Evolutionary conservation across 2,329 filamentous ascomycete genomes (phyloP).

Genomic region (Plectosphaerella cucumerina): DNA sequence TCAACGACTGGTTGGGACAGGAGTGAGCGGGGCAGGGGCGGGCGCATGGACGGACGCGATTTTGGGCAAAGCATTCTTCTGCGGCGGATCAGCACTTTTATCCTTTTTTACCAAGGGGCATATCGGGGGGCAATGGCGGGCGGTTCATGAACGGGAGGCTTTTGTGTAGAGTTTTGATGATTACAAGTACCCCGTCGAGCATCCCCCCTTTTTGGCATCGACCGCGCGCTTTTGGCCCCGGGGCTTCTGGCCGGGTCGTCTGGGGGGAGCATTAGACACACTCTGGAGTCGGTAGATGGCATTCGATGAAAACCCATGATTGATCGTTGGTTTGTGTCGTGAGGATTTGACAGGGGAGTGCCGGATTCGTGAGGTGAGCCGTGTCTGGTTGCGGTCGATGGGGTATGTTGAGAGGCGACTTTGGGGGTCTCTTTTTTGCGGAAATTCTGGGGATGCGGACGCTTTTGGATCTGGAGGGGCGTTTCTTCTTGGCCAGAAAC

Average conservation of each 20-base stretch:
- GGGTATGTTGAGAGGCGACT: too few species aligned
- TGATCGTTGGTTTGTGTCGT: too few species aligned
- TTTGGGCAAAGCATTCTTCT: not conserved
- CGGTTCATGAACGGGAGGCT: not conserved
- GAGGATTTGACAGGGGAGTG: too few species aligned
- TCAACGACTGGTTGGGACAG: conserved; percentile 26
- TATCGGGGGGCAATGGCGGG: not conserved
- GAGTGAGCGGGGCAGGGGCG: conserved; percentile 5
- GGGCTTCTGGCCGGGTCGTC: not conserved
- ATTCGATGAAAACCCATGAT: not conserved
- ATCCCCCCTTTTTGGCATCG: not conserved
- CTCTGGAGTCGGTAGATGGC: not conserved
- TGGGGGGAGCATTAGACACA: not conserved
- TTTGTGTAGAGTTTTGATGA: not conserved
- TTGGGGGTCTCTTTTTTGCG: not conserved
- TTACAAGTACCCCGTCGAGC: not conserved
- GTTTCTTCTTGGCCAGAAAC: not conserved
- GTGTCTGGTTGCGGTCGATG: not conserved
- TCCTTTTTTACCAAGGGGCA: not conserved
- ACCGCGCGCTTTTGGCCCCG: too few species aligned
- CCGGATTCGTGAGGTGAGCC: too few species aligned
- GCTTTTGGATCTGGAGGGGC: not conserved
- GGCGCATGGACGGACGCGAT: not conserved
- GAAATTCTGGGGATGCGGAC: not conserved
- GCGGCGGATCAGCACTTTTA: not conserved